phyloP scores from a whole-genome alignment of 75 land plant genomes.

The Azolla pinnata region DNA sequence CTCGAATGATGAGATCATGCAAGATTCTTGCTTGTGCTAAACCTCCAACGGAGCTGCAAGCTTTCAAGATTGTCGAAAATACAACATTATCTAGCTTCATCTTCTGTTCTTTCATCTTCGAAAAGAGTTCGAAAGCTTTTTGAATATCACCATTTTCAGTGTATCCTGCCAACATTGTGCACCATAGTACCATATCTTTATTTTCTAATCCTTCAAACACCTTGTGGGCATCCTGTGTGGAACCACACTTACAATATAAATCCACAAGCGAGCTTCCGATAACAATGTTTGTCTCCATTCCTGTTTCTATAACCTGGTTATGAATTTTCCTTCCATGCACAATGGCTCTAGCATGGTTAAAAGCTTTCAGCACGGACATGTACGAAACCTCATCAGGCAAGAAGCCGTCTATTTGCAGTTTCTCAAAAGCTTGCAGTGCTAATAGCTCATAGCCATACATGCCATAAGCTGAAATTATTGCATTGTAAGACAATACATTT shows the following conservation, averaged over 20 bases:
- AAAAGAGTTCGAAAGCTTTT: background rate
- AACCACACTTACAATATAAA: slow-evolving; percentile 61
- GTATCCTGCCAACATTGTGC: background rate
- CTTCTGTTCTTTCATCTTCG: background rate
- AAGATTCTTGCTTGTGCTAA: slow-evolving; percentile 9
- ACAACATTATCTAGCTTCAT: background rate
- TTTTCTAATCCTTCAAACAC: slow-evolving; percentile 19
- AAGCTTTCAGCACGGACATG: slow-evolving; percentile 45
- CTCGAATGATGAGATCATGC: background rate
- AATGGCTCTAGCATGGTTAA: slow-evolving; percentile 29
- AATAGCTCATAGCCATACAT: slow-evolving; percentile 12
- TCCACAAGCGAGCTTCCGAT: slow-evolving; percentile 49
- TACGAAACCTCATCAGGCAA: slow-evolving; percentile 43
- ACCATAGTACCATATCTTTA: background rate
- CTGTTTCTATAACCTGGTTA: slow-evolving; percentile 30
- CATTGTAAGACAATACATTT: slow-evolving; percentile 23
- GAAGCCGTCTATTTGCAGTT: slow-evolving; percentile 37
- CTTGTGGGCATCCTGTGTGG: slow-evolving; percentile 21
- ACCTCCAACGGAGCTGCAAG: slow-evolving; percentile 18
- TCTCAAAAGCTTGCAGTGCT: slow-evolving; percentile 29
- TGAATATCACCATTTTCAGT: background rate
- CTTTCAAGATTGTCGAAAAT: background rate
- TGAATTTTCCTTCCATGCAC: slow-evolving; percentile 47
- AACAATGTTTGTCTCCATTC: slow-evolving; percentile 29
- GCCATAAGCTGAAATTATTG: slow-evolving; percentile 19